These are phyloP conservation scores for Aegle marmelos DNA, from an alignment of 345 rosid genomes.

Conservation along the genomic window DNA sequence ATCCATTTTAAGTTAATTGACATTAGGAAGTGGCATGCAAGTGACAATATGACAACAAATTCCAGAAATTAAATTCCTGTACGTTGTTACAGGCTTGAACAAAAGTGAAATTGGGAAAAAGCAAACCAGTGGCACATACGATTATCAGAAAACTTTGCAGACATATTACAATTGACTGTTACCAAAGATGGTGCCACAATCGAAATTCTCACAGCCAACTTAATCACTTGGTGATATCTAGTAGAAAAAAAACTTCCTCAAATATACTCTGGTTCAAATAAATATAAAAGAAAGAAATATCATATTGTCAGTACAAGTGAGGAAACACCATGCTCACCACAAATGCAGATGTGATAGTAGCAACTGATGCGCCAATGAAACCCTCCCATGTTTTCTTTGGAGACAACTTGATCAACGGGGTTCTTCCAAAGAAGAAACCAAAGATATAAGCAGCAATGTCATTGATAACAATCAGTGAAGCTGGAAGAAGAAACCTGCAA, in stretches of 20 bases:
- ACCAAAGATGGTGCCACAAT: background rate
- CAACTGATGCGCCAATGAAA: constrained; percentile 87
- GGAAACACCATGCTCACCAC: constrained; percentile 43
- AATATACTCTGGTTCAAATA: background rate
- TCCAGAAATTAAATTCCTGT: background rate
- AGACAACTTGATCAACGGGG: constrained; percentile 90
- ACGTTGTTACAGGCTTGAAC: background rate
- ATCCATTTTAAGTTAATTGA: background rate
- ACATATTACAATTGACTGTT: background rate
- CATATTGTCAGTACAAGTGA: background rate
- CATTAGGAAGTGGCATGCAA: background rate
- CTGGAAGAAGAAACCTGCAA: constrained; percentile 98
- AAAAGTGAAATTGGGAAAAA: background rate
- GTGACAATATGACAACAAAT: background rate
- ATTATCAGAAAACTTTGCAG: background rate
- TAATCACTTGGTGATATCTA: background rate
- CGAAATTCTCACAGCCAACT: background rate
- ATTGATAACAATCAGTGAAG: constrained; percentile 88
- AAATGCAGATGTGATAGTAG: constrained; percentile 90
- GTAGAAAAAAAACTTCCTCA: background rate
- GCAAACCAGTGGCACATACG: background rate
- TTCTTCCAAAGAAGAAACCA: constrained; percentile 97
- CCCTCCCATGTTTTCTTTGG: constrained; percentile 99
- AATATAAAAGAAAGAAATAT: background rate
- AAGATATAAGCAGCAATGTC: constrained; percentile 83